phyloP scores from a whole-genome alignment of 352 stramenopile genomes.

The Globisporangium paroecandrum region DNA sequence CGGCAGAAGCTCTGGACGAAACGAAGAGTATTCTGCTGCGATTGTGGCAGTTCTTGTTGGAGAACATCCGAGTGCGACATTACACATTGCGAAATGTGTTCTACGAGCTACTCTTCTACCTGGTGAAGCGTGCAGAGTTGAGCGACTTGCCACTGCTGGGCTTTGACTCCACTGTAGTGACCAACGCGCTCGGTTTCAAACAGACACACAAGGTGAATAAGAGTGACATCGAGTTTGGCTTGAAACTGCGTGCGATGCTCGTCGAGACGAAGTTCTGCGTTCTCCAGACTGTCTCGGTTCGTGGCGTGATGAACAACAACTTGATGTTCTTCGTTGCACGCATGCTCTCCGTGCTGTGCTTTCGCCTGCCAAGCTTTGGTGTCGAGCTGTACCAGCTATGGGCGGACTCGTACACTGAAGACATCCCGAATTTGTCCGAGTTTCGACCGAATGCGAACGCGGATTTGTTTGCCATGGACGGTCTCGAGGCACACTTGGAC shows the following conservation, averaged over 20 bases:
- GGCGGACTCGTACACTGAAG: constrained; percentile 82
- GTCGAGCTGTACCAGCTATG: constrained; percentile 87
- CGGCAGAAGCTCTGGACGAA: constrained; percentile 77
- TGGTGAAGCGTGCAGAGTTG: constrained; percentile 84
- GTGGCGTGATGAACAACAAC: constrained; percentile 91
- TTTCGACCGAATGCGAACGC: constrained; percentile 82
- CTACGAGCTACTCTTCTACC: constrained; percentile 86
- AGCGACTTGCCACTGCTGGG: constrained; percentile 80
- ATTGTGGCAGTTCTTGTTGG: constrained; percentile 85
- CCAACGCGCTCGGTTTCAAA: constrained; percentile 61
- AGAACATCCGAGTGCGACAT: constrained; percentile 89
- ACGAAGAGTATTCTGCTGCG: constrained; percentile 84
- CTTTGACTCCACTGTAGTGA: constrained; percentile 75
- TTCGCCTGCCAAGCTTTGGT: constrained; percentile 82
- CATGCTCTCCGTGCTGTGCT: constrained; percentile 86
- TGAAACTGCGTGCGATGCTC: constrained; percentile 86
- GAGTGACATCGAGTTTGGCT: constrained; percentile 76
- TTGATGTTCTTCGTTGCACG: constrained; percentile 88
- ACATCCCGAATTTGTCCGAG: constrained; percentile 73
- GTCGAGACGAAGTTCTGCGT: constrained; percentile 89
- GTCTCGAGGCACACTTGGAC: constrained; percentile 81
- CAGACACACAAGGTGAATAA: constrained; percentile 74
- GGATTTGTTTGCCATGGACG: constrained; percentile 87
- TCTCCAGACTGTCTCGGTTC: constrained; percentile 82
- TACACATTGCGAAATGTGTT: constrained; percentile 89